A percentile compares a stretch with the other conserved stretches of the same genome.
Evolutionary conservation across 768 basidiomycete genomes (phyloP).

Genomic region (Boletus reticuloceps): DNA sequence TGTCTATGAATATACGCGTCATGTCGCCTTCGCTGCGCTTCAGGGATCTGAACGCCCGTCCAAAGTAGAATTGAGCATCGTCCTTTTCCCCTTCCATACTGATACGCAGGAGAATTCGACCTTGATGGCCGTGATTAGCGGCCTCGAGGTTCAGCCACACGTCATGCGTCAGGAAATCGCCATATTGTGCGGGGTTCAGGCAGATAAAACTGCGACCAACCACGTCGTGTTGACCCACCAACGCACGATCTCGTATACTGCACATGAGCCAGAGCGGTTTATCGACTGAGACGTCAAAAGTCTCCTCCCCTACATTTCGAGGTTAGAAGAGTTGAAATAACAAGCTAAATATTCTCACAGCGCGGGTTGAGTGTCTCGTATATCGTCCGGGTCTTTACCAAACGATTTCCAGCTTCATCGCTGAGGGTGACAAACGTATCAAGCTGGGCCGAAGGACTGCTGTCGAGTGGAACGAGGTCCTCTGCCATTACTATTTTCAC

Average conservation of each 20-base stretch:
- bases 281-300: slow-evolving; percentile 91
- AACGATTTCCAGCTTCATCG: slow-evolving; percentile 83
- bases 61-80: slow-evolving; percentile 97
- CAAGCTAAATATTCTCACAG: slow-evolving; percentile 52
- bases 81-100: slow-evolving; percentile 99
- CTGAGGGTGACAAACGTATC: slow-evolving; percentile 95
- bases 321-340: slow-evolving; percentile 3
- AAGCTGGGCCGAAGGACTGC: slow-evolving; percentile 71
- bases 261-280: slow-evolving; percentile 97
- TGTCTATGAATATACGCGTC: slow-evolving; percentile 95
- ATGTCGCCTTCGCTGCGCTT: slow-evolving; percentile 95
- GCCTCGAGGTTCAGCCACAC: slow-evolving; percentile 90
- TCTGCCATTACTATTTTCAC: slow-evolving; percentile 94
- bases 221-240: slow-evolving; percentile 91
- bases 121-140: slow-evolving; percentile 41
- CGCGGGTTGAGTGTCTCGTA: slow-evolving; percentile 89
- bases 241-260: slow-evolving; percentile 85
- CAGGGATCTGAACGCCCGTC: slow-evolving; percentile 88
- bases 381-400: slow-evolving; percentile 94
- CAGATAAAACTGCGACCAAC: slow-evolving; percentile 91
- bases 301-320: slow-evolving; percentile 80
- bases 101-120: slow-evolving; percentile 81
- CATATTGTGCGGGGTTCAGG: slow-evolving; percentile 84
- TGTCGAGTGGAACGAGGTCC: slow-evolving; percentile 74
- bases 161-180: slow-evolving; percentile 88